These are phyloP conservation scores for Mycena albidolilacea DNA, from an alignment of 768 basidiomycete genomes.

Conservation along the genomic window DNA sequence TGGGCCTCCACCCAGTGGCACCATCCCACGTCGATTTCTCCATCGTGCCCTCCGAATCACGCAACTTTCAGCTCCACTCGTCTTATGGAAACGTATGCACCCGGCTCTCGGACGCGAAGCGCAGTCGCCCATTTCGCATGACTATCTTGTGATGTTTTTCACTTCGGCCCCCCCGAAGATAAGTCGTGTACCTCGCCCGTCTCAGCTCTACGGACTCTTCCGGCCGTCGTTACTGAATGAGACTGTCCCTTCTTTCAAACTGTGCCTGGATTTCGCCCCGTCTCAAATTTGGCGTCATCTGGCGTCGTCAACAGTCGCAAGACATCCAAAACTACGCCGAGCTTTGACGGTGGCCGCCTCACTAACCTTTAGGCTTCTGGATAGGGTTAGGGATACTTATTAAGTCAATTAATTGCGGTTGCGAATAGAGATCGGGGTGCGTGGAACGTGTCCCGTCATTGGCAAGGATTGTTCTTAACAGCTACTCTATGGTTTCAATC, in stretches of 20 bases:
- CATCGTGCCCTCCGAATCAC: neutral
- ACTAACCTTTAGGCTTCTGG: conserved; percentile 7
- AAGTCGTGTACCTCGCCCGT: conserved; percentile 4
- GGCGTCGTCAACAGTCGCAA: conserved; percentile 13
- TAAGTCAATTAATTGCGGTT: conserved; percentile 7
- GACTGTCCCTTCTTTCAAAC: conserved; percentile 2
- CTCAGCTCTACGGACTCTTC: neutral
- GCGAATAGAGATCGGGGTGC: conserved; percentile 10
- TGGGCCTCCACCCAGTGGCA: neutral
- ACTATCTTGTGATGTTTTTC: conserved; percentile 10
- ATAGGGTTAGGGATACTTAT: conserved; percentile 1
- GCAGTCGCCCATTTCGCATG: conserved; percentile 1
- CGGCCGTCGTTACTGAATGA: neutral
- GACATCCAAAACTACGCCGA: conserved; percentile 12
- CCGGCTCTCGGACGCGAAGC: conserved; percentile 1
- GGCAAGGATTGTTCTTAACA: neutral
- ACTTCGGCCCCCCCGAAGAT: conserved; percentile 9
- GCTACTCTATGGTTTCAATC: neutral
- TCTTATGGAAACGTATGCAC: neutral
- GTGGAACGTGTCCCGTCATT: neutral
- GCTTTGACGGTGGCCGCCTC: conserved; percentile 8
- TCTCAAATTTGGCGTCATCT: conserved; percentile 13
- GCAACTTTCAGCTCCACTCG: neutral
- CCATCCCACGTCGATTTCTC: conserved; percentile 1
- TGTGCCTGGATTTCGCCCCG: conserved; percentile 10